Conservation (phyloP, 2,329 filamentous ascomycete genomes). For the Myriangium duriaei region DNA sequence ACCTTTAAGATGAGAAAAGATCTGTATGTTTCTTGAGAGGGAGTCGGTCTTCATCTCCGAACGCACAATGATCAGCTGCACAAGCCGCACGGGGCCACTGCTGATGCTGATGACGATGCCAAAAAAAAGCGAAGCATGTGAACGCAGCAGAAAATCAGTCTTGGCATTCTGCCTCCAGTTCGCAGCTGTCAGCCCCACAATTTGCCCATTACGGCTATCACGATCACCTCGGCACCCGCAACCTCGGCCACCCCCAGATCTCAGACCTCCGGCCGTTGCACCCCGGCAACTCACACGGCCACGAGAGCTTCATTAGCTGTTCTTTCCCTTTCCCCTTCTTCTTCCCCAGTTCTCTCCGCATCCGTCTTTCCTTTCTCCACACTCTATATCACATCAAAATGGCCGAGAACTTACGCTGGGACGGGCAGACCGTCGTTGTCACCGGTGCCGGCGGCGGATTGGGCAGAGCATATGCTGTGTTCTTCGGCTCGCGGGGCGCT, state of each 20-base stretch:
- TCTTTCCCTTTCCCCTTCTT: conserved; percentile 4
- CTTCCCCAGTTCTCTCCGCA: conserved; percentile 3
- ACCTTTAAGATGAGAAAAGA: too few species aligned
- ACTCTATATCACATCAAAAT: conserved; percentile 8
- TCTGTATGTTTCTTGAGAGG: too few species aligned
- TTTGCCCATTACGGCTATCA: neutral
- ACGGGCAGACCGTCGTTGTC: conserved; percentile 79
- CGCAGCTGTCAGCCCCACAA: too few species aligned
- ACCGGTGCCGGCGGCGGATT: conserved; percentile 76
- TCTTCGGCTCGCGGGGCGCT: conserved; percentile 84
- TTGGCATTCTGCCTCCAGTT: too few species aligned
- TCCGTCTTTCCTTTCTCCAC: conserved; percentile 6
- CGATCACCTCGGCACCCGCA: conserved; percentile 5
- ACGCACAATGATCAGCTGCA: too few species aligned
- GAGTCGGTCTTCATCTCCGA: too few species aligned
- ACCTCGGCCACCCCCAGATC: conserved; percentile 9
- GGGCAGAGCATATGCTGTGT: conserved; percentile 70
- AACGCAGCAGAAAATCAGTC: neutral
- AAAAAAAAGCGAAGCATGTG: neutral
- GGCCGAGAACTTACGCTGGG: conserved; percentile 50
- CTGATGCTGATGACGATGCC: too few species aligned
- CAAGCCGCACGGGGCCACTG: too few species aligned
- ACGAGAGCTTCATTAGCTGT: conserved; percentile 2
- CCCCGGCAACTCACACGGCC: conserved; percentile 1
- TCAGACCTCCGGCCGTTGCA: conserved; percentile 1